phyloP scores from a whole-genome alignment of 192 early-diverging fungal species.

The Spizellomyces sp. region DNA sequence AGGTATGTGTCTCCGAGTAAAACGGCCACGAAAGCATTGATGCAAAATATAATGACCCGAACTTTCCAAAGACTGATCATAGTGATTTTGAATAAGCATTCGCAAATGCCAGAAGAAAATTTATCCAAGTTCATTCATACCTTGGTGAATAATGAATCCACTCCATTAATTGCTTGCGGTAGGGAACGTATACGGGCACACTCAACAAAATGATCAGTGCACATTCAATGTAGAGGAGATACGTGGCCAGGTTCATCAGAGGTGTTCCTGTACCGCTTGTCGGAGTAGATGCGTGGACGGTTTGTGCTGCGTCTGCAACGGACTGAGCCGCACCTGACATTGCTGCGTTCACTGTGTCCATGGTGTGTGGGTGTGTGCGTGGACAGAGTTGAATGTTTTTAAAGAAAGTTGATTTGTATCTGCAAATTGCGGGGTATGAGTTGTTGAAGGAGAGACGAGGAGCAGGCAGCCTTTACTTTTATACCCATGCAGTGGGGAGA shows the following conservation, averaged over 20 bases:
- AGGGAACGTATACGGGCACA: slow-evolving; percentile 32
- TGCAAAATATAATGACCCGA: slow-evolving; percentile 31
- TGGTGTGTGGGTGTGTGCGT: slow-evolving; percentile 1
- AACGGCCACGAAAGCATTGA: slow-evolving; percentile 24
- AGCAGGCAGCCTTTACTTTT: too few species aligned
- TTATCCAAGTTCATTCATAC: neutral
- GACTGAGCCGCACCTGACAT: slow-evolving; percentile 12
- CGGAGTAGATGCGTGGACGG: slow-evolving; percentile 29
- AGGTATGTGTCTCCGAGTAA: slow-evolving; percentile 37
- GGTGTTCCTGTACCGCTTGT: slow-evolving; percentile 26
- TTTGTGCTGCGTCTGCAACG: slow-evolving; percentile 11
- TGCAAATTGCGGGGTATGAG: too few species aligned
- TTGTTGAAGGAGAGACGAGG: too few species aligned
- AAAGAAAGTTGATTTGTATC: neutral
- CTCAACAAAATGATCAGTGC: slow-evolving; percentile 27
- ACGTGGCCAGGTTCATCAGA: slow-evolving; percentile 28
- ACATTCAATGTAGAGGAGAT: slow-evolving; percentile 27
- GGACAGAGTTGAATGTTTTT: neutral
- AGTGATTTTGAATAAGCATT: neutral
- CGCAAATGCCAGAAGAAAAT: neutral
- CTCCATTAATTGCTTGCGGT: slow-evolving; percentile 29
- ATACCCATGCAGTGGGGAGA: too few species aligned
- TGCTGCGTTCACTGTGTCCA: slow-evolving; percentile 18
- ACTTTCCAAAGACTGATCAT: slow-evolving; percentile 24
- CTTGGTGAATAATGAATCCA: slow-evolving; percentile 32